Percentiles rank a stretch among this genome's conserved stretches.
Evolutionary conservation across 2,329 filamentous ascomycete genomes (phyloP).

Genomic region (Alternaria sp.): DNA sequence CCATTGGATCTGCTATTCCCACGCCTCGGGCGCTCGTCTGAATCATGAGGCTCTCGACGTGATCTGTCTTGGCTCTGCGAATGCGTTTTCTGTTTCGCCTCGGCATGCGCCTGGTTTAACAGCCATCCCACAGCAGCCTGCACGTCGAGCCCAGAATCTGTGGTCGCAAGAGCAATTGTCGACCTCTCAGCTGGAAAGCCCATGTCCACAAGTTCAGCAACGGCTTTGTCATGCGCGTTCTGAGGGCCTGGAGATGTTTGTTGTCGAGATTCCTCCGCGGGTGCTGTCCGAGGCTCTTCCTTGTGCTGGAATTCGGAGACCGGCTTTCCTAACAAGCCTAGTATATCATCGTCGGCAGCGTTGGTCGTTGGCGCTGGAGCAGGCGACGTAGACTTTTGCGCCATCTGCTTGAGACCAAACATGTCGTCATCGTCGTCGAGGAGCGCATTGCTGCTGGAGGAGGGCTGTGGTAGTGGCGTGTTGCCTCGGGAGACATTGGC

Average conservation of each 20-base stretch:
- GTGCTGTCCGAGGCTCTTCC: constrained; percentile 22
- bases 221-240: constrained; percentile 73
- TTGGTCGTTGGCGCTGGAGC: constrained; percentile 27
- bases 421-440: constrained; percentile 78
- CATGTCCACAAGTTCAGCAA: constrained; percentile 92
- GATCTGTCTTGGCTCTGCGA: constrained; percentile 38
- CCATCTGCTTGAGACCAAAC: constrained; percentile 77
- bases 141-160: constrained; percentile 78
- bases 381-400: constrained; percentile 47
- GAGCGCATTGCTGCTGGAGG: constrained; percentile 42
- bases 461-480: constrained; percentile 33
- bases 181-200: constrained; percentile 88
- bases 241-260: constrained; percentile 32
- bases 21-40: constrained; percentile 33
- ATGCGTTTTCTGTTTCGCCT: constrained; percentile 74
- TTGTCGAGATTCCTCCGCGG: constrained; percentile 13
- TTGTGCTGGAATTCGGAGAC: constrained; percentile 58
- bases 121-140: constrained; percentile 89
- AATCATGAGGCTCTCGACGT: constrained; percentile 34
- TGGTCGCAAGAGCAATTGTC: constrained; percentile 78
- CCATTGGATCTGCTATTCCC: constrained; percentile 31
- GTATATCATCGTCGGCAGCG: constrained; percentile 64
- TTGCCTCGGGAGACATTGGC: constrained; percentile 34
- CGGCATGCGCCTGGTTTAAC: constrained; percentile 86
- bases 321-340: constrained; percentile 66